These are phyloP conservation scores for Millerozyma miso DNA, from an alignment of 805 yeast genomes.

Conservation along the genomic window DNA sequence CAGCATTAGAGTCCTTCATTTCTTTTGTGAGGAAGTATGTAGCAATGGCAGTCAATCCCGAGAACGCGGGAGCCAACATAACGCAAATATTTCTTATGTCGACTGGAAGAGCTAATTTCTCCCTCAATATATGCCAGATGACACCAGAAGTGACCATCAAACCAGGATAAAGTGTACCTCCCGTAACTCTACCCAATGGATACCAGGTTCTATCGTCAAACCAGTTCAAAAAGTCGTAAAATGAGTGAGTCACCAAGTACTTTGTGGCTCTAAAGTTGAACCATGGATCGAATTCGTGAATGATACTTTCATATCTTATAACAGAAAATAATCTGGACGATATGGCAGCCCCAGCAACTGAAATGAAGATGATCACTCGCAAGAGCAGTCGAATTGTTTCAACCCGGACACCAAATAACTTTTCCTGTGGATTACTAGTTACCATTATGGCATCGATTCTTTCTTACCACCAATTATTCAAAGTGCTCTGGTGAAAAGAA, in stretches of 20 bases:
- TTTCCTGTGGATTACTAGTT: constrained; percentile 17
- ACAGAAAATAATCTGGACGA: constrained; percentile 94
- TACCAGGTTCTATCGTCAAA: constrained; percentile 99
- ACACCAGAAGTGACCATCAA: constrained; percentile 96
- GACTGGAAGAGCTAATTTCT: constrained; percentile 68
- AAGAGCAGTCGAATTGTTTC: constrained; percentile 45
- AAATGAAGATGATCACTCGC: constrained; percentile 62
- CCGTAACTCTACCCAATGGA: constrained; percentile 97
- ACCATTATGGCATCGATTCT: constrained; percentile 6
- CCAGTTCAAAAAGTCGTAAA: constrained; percentile 93
- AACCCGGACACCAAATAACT: constrained; percentile 27
- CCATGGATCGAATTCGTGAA: constrained; percentile 98
- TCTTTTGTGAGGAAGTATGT: constrained; percentile 86
- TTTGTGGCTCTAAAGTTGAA: constrained; percentile 96
- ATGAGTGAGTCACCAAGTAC: constrained; percentile 77
- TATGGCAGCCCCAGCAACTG: constrained; percentile 87
- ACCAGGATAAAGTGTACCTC: constrained; percentile 98
- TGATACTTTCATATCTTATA: constrained; percentile 90
- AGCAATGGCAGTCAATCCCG: constrained; percentile 86
- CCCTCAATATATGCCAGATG: constrained; percentile 68
- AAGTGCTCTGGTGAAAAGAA: not conserved
- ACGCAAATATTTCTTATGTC: constrained; percentile 97
- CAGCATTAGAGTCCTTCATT: constrained; percentile 86
- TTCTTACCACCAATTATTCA: not conserved
- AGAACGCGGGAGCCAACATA: constrained; percentile 91